Evolutionary conservation across 495 filamentous ascomycete genomes (phyloP).

Genomic region (Pyrenula aspistea): DNA sequence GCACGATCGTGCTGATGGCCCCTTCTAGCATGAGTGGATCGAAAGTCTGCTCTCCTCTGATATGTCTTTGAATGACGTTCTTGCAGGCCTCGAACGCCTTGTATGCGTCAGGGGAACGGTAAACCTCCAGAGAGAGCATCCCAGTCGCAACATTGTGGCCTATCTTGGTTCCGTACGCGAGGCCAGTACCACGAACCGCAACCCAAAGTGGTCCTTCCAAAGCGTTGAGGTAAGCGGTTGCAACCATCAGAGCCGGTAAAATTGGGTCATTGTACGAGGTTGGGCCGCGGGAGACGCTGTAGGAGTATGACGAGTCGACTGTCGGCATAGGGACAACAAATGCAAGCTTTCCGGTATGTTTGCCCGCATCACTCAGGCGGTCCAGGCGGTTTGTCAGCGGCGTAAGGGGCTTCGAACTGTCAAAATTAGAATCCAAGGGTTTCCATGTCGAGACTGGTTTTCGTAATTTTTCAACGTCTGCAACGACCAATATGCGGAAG

Average conservation of each 20-base stretch:
- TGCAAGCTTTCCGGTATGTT: slow-evolving; percentile 56
- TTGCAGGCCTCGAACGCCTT: slow-evolving; percentile 73
- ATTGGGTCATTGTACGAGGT: slow-evolving; percentile 61
- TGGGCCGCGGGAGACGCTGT: slow-evolving; percentile 63
- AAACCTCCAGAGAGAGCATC: slow-evolving; percentile 68
- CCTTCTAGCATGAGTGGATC: slow-evolving; percentile 80
- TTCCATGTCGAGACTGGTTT: slow-evolving; percentile 82
- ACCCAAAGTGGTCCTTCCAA: slow-evolving; percentile 92
- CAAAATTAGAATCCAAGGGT: slow-evolving; percentile 38
- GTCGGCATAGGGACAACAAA: slow-evolving; percentile 84
- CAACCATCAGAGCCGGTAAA: slow-evolving; percentile 76
- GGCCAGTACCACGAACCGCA: slow-evolving; percentile 78
- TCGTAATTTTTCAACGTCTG: slow-evolving; percentile 62
- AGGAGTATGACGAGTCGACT: slow-evolving; percentile 83
- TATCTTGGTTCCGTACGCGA: slow-evolving; percentile 81
- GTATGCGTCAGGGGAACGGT: slow-evolving; percentile 78
- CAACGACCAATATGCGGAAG: slow-evolving; percentile 72
- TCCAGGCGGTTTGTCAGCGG: slow-evolving; percentile 46
- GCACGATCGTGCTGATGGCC: slow-evolving; percentile 77
- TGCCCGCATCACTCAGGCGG: slow-evolving; percentile 59
- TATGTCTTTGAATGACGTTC: slow-evolving; percentile 57
- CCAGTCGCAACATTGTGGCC: slow-evolving; percentile 63
- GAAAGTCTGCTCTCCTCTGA: slow-evolving; percentile 48
- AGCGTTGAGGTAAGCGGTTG: slow-evolving; percentile 78
- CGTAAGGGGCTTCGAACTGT: slow-evolving; percentile 32